phyloP scores from a whole-genome alignment of 345 rosid species.

The Conringia planisiliqua region DNA sequence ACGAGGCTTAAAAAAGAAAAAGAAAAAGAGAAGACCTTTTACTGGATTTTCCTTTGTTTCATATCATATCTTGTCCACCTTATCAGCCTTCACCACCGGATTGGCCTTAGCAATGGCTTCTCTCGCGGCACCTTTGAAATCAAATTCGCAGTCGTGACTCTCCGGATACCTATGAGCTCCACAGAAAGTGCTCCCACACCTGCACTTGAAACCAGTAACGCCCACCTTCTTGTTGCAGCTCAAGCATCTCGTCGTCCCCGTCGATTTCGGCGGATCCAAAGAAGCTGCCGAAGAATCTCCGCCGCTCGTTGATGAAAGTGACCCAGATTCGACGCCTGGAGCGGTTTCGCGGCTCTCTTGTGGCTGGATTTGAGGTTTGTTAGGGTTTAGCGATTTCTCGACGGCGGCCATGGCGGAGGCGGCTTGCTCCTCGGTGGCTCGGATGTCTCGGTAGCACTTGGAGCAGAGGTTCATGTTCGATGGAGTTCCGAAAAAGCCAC shows the following conservation, averaged over 20 bases:
- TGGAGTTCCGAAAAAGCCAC: slow-evolving; percentile 73
- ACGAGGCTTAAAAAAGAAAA: background rate
- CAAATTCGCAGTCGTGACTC: slow-evolving; percentile 63
- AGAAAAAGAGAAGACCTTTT: too few species aligned
- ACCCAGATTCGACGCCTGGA: background rate
- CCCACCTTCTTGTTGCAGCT: slow-evolving; percentile 80
- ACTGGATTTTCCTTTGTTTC: background rate
- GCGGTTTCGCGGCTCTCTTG: background rate
- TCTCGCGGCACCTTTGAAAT: slow-evolving; percentile 73
- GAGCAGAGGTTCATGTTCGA: slow-evolving; percentile 83
- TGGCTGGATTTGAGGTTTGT: slow-evolving; percentile 7
- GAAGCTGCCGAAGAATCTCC: slow-evolving; percentile 23
- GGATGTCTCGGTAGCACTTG: slow-evolving; percentile 64
- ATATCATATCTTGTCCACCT: slow-evolving; percentile 57
- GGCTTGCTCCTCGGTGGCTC: slow-evolving; percentile 51
- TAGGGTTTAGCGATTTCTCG: slow-evolving; percentile 51
- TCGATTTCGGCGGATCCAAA: slow-evolving; percentile 9
- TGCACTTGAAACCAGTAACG: slow-evolving; percentile 73
- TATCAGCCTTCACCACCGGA: slow-evolving; percentile 75
- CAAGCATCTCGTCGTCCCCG: slow-evolving; percentile 42
- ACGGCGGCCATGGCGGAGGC: slow-evolving; percentile 60
- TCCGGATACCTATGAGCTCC: slow-evolving; percentile 83
- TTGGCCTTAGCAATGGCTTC: slow-evolving; percentile 69
- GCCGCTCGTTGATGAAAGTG: slow-evolving; percentile 23
- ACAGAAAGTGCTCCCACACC: slow-evolving; percentile 74